These are phyloP conservation scores for Penstemon eatonii DNA, from an alignment of 257 asterid species.

Conservation along the genomic window DNA sequence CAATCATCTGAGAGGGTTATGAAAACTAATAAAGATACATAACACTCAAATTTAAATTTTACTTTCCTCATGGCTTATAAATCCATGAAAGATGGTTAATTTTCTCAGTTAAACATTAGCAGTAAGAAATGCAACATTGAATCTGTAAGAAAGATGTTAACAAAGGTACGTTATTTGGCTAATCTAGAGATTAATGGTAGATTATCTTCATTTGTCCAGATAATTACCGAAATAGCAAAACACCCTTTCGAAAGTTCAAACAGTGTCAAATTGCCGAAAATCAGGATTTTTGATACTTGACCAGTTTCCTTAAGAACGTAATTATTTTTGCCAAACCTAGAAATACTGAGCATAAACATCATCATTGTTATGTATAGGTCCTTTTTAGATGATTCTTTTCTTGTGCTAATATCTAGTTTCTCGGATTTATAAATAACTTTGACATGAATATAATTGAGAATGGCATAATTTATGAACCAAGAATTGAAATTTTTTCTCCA, in stretches of 20 bases:
- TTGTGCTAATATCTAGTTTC: not conserved
- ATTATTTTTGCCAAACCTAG: not conserved
- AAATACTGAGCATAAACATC: too few species aligned
- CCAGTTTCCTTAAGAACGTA: not conserved
- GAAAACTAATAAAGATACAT: too few species aligned
- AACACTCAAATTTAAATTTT: too few species aligned
- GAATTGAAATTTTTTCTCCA: too few species aligned
- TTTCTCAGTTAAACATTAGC: constrained; percentile 18
- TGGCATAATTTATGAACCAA: constrained; percentile 32
- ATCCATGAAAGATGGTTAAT: constrained; percentile 11
- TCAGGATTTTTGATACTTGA: too few species aligned
- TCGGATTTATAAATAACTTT: constrained; percentile 16
- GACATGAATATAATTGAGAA: constrained; percentile 40
- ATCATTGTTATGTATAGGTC: too few species aligned
- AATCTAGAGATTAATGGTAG: not conserved
- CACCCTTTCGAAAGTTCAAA: too few species aligned
- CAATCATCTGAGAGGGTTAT: too few species aligned
- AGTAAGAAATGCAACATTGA: constrained; percentile 12
- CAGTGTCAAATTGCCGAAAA: too few species aligned
- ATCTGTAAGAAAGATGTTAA: constrained; percentile 18
- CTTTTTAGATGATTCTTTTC: not conserved
- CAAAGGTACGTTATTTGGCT: constrained; percentile 38
- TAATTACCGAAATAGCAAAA: too few species aligned
- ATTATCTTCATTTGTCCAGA: not conserved
- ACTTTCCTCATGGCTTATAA: constrained; percentile 23